A percentile compares a stretch with the other conserved stretches of the same genome.
phyloP scores from a whole-genome alignment of 192 early-diverging fungal genomes.

The Coemansia sp. region DNA sequence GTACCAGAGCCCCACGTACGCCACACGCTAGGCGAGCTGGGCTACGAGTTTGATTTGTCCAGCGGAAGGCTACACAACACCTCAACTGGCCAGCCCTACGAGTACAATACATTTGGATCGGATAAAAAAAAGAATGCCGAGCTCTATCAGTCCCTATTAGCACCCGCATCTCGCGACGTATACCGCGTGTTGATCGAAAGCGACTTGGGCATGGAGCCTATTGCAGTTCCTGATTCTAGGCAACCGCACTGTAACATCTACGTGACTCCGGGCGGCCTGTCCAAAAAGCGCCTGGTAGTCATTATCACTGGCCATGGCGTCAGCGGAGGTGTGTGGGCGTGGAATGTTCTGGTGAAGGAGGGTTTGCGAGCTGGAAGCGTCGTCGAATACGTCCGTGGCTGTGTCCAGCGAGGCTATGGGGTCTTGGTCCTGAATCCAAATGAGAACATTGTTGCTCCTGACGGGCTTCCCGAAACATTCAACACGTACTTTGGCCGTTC shows the following conservation, averaged over 20 bases:
- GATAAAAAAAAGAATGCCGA: slow-evolving; percentile 20
- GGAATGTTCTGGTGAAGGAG: slow-evolving; percentile 34
- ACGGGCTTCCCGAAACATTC: slow-evolving; percentile 36
- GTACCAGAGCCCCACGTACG: slow-evolving; percentile 11
- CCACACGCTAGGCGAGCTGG: slow-evolving; percentile 27
- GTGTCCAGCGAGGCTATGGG: slow-evolving; percentile 20
- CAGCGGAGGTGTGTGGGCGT: slow-evolving; percentile 38
- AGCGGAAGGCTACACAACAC: slow-evolving; percentile 24
- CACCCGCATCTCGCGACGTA: slow-evolving; percentile 31
- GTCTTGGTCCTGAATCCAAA: slow-evolving; percentile 50
- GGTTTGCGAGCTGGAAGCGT: slow-evolving; percentile 30
- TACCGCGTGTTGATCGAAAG: slow-evolving; percentile 13
- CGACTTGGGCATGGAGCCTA: slow-evolving; percentile 30
- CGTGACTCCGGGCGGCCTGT: slow-evolving; percentile 29
- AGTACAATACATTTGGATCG: background rate
- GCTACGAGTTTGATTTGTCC: slow-evolving; percentile 27
- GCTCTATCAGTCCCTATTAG: slow-evolving; percentile 18
- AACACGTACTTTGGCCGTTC: slow-evolving; percentile 21
- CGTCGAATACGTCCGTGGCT: slow-evolving; percentile 22
- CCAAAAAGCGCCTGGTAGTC: slow-evolving; percentile 31
- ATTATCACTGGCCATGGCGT: slow-evolving; percentile 27
- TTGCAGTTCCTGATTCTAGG: slow-evolving; percentile 21
- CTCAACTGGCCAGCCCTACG: slow-evolving; percentile 13
- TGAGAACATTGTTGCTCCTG: slow-evolving; percentile 40
- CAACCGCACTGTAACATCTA: slow-evolving; percentile 43